Evolutionary conservation across 805 yeast species (phyloP).

Genomic region (Myxozyma lipomycoides): DNA sequence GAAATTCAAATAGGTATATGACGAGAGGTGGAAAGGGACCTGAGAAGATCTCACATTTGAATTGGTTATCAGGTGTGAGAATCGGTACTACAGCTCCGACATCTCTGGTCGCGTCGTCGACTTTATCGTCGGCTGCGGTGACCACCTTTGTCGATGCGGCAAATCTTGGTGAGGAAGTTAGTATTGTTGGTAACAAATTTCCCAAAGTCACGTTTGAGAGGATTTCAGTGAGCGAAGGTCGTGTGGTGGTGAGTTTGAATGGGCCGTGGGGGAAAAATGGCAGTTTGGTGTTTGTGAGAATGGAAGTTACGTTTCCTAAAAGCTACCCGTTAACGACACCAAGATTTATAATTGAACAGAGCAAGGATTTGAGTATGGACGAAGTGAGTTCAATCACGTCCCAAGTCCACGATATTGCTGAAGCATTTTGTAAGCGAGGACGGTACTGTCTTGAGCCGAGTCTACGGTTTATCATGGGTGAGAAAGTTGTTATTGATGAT

Average conservation of each 20-base stretch:
- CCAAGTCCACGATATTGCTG: constrained; percentile 53
- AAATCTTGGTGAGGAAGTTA: constrained; percentile 87
- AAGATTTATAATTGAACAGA: constrained; percentile 68
- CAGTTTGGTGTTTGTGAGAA: constrained; percentile 59
- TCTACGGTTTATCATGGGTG: constrained; percentile 76
- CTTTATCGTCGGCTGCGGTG: not conserved
- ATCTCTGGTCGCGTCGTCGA: constrained; percentile 5
- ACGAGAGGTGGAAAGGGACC: constrained; percentile 20
- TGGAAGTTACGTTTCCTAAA: constrained; percentile 66
- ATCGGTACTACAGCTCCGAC: constrained; percentile 48
- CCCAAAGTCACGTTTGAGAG: constrained; percentile 83
- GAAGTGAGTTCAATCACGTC: constrained; percentile 50
- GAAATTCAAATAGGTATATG: constrained; percentile 13
- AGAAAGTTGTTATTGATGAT: constrained; percentile 33
- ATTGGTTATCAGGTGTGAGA: constrained; percentile 91
- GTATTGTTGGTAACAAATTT: constrained; percentile 80
- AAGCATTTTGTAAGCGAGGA: constrained; percentile 52
- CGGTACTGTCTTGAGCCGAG: constrained; percentile 77
- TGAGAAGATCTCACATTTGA: constrained; percentile 57
- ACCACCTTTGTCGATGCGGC: constrained; percentile 38
- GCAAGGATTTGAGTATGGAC: constrained; percentile 56
- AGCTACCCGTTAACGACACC: constrained; percentile 64
- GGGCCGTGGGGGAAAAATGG: constrained; percentile 65
- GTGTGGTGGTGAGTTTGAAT: constrained; percentile 65
- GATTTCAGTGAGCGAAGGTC: constrained; percentile 84